These are phyloP conservation scores for Sclerotinia trifoliorum DNA, from an alignment of 2,329 filamentous ascomycete species.

Conservation along the genomic window DNA sequence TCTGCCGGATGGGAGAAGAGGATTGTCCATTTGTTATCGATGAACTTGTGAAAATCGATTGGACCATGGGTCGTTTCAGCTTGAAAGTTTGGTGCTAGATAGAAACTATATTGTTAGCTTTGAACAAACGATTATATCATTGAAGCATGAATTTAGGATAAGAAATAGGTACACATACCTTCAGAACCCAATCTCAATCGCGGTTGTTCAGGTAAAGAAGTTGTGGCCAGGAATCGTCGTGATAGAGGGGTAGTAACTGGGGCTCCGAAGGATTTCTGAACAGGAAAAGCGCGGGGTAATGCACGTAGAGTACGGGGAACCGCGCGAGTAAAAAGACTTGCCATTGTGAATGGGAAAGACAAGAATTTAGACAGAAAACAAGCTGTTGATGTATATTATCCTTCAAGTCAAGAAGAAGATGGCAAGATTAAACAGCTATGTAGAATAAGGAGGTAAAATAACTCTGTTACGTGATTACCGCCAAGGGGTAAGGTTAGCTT, in stretches of 20 bases:
- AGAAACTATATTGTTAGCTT: not conserved
- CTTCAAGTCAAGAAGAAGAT: not conserved
- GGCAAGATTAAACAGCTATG: not conserved
- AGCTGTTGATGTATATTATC: not conserved
- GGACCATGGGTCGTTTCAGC: conserved; percentile 72
- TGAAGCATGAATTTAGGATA: no score
- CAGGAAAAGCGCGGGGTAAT: not conserved
- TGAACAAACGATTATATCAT: not conserved
- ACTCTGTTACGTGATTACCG: no score
- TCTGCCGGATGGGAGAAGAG: conserved; percentile 82
- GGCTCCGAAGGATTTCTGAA: not conserved
- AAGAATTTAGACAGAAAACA: not conserved
- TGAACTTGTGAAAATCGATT: conserved; percentile 77
- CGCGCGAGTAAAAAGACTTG: not conserved
- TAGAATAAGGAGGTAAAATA: no score
- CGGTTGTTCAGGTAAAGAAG: conserved; percentile 23
- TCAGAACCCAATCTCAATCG: conserved; percentile 27
- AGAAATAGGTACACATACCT: conserved; percentile 5
- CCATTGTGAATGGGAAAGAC: not conserved
- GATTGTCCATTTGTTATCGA: conserved; percentile 72
- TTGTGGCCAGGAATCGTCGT: conserved; percentile 23
- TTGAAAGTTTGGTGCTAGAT: conserved; percentile 71
- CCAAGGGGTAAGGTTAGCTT: no score
- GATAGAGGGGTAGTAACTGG: conserved; percentile 23
- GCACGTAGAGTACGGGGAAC: not conserved